A percentile compares a stretch with the other conserved stretches of the same genome.
Evolutionary conservation across 352 stramenopile genomes (phyloP).

Genomic region (Globisporangium apiculatum): DNA sequence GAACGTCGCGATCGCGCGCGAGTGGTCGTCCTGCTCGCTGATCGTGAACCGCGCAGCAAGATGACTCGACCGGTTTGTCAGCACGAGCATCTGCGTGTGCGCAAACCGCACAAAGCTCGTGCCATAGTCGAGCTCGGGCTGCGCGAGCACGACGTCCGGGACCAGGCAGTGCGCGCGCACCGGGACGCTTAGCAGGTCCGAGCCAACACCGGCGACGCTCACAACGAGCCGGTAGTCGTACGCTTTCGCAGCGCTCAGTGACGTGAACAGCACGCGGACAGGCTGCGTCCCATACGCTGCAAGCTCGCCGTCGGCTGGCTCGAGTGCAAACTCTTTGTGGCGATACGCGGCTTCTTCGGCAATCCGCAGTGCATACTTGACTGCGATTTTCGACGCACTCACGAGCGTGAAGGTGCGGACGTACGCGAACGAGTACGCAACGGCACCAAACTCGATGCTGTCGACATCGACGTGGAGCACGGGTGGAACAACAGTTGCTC

Average conservation of each 20-base stretch:
- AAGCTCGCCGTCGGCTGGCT: constrained; percentile 65
- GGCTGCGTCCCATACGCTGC: constrained; percentile 73
- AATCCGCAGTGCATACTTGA: constrained; percentile 87
- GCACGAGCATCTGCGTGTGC: constrained; percentile 77
- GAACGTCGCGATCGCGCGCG: constrained; percentile 77
- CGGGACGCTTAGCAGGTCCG: constrained; percentile 85
- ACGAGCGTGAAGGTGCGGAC: constrained; percentile 67
- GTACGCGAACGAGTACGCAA: constrained; percentile 90
- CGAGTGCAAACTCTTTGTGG: constrained; percentile 88
- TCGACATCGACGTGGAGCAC: constrained; percentile 91
- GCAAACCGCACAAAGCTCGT: constrained; percentile 90
- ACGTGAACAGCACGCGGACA: constrained; percentile 85
- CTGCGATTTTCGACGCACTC: constrained; percentile 92
- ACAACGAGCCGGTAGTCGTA: constrained; percentile 92
- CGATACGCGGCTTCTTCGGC: constrained; percentile 89
- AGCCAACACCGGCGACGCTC: constrained; percentile 87
- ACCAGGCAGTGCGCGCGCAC: constrained; percentile 87
- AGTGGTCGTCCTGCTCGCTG: constrained; percentile 85
- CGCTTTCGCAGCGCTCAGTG: constrained; percentile 72
- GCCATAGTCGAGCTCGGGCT: constrained; percentile 84
- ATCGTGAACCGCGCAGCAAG: constrained; percentile 88
- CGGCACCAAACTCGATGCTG: constrained; percentile 87
- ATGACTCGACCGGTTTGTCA: constrained; percentile 84
- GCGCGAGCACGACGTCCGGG: constrained; percentile 58
- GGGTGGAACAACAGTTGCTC: constrained; percentile 88